Percentiles rank a stretch among this genome's conserved stretches.
These are phyloP conservation scores for Melampsora occidentalis DNA, from an alignment of 1,284 basidiomycete species.

Conservation along the genomic window DNA sequence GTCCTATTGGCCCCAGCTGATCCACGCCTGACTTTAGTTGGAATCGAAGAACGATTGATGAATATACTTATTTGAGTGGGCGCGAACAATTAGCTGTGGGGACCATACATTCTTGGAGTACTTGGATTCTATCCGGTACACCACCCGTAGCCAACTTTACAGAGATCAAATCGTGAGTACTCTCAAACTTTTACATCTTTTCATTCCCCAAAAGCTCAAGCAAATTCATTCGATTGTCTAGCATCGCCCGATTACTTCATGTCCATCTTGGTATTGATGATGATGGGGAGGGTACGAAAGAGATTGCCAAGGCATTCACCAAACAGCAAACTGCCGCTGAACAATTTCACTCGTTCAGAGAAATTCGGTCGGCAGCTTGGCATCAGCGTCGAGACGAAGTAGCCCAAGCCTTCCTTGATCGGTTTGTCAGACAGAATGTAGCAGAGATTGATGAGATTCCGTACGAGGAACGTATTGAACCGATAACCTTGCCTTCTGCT, in stretches of 20 bases:
- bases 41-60: constrained; percentile 82
- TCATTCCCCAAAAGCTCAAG: background rate
- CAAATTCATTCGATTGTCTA: constrained; percentile 25
- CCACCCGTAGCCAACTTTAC: constrained; percentile 88
- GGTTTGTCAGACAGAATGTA: constrained; percentile 67
- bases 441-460: constrained; percentile 95
- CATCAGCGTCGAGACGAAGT: constrained; percentile 78
- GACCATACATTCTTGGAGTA: constrained; percentile 70
- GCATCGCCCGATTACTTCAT: constrained; percentile 76
- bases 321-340: constrained; percentile 85
- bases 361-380: constrained; percentile 87
- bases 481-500: constrained; percentile 77
- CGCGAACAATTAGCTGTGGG: constrained; percentile 75
- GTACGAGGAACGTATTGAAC: constrained; percentile 67
- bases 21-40: constrained; percentile 56
- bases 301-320: constrained; percentile 71
- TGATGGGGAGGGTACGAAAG: constrained; percentile 74
- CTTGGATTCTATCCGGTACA: constrained; percentile 94
- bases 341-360: constrained; percentile 92
- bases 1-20: background rate
- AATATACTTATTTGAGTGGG: constrained; percentile 88
- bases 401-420: constrained; percentile 76
- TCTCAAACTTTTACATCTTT: background rate
- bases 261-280: constrained; percentile 86
- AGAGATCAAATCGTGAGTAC: constrained; percentile 70